A percentile compares a stretch with the other conserved stretches of the same genome.
These are phyloP conservation scores for Physocladia obscura DNA, from an alignment of 192 early-diverging fungal genomes.

Conservation along the genomic window DNA sequence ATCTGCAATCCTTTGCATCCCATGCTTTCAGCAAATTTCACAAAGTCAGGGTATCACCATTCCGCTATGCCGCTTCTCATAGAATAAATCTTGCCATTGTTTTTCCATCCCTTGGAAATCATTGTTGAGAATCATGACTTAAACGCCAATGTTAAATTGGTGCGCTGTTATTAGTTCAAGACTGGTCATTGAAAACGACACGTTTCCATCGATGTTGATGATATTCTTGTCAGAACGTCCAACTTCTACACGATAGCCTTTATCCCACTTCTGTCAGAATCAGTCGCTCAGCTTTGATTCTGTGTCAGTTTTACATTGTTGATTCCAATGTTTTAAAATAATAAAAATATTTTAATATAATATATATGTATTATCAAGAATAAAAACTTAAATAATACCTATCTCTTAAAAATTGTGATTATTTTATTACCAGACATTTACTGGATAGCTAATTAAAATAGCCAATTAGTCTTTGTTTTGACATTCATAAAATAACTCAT, in stretches of 20 bases:
- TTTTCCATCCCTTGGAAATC: constrained; percentile 99
- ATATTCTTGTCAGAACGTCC: constrained; percentile 90
- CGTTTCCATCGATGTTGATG: constrained; percentile 97
- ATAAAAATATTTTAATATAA: background rate
- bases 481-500: too few species aligned
- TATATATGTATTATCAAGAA: background rate
- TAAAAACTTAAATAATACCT: background rate
- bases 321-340: background rate
- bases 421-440: too few species aligned
- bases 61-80: constrained; percentile 91
- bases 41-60: constrained; percentile 97
- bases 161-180: constrained; percentile 97
- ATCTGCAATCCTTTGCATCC: constrained; percentile 84
- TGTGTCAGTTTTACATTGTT: constrained; percentile 55
- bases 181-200: constrained; percentile 95
- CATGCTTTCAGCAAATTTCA: constrained; percentile 92
- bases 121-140: constrained; percentile 95
- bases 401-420: constrained; percentile 45
- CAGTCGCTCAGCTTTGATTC: constrained; percentile 80
- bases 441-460: too few species aligned
- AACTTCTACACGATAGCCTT: constrained; percentile 98
- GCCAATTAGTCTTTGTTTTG: too few species aligned
- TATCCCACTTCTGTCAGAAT: constrained; percentile 93
- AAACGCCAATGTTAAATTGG: constrained; percentile 96
- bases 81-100: constrained; percentile 96